phyloP scores from a whole-genome alignment of 2,329 filamentous ascomycete species.

The Colletotrichum gloeosporioides region DNA sequence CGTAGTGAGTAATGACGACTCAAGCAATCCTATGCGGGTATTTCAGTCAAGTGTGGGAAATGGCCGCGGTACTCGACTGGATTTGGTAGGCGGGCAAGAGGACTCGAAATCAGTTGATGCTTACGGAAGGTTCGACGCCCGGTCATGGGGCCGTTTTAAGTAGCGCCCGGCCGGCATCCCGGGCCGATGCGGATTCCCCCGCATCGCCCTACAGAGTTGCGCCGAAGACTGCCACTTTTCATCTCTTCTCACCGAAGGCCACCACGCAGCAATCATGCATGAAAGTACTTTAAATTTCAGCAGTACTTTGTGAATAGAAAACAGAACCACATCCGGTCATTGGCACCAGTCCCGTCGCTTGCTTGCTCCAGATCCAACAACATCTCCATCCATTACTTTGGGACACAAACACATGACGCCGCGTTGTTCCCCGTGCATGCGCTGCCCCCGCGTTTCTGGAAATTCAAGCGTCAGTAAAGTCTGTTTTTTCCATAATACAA shows the following conservation, averaged over 20 bases:
- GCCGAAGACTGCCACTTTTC: not conserved
- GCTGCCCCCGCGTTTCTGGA: not conserved
- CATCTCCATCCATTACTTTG: not conserved
- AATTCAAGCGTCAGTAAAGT: not conserved
- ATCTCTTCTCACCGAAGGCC: not conserved
- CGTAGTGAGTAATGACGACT: no score
- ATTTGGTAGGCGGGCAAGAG: not conserved
- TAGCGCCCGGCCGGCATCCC: not conserved
- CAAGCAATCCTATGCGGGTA: no score
- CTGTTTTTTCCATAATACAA: not conserved
- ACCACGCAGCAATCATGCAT: not conserved
- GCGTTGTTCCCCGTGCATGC: not conserved
- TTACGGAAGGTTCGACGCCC: not conserved
- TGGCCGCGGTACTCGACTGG: not conserved
- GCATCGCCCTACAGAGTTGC: not conserved
- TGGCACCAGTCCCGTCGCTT: not conserved
- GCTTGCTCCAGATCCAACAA: not conserved
- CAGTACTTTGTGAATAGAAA: not conserved
- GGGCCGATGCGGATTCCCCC: not conserved
- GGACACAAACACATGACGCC: not conserved
- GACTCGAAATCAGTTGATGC: not conserved
- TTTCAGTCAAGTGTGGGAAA: fast-evolving
- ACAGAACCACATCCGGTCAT: not conserved
- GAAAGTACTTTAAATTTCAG: not conserved
- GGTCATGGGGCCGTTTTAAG: not conserved